Base-by-base conservation (phyloP, 495 filamentous ascomycete species). In the Cairneyella variabilis region DNA sequence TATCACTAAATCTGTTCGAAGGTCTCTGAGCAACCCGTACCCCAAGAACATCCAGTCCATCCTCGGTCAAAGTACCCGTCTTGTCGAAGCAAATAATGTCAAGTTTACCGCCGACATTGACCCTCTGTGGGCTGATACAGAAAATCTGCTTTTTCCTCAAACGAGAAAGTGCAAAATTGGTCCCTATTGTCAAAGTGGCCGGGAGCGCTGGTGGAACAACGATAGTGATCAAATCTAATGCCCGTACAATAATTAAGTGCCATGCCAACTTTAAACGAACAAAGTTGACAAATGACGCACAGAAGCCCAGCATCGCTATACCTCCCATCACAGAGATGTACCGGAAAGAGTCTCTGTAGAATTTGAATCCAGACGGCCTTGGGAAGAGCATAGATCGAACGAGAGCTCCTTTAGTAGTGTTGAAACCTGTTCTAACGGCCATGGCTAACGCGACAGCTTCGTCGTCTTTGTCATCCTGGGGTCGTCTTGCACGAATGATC, bases 341-440 rank as follows among this genome's bases (percentile, higher is more conserved):
- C 21, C 91, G 84, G 64, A 99, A 99, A 3, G 95, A 97, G 64
- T 99, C 95, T 16, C 89, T 79, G 64, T 99, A 97, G 64, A 99
- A 97, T 61, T 93, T 97, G 77, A 99, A 97, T 1, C 90, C 91
- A 20, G 91, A 95, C 0, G 95, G 95, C 62, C 97, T 97, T 0
- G 95, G 95, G 65, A 99, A 97, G 25, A 99, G 83, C 91, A 99
- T 99, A 1, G 95, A 97, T 20, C 95, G 88, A 55, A 99, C 91
- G 10, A 99, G 72, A 28, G 93, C 88, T 26, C 95, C 95, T 65
- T 97, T 99, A 3, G 95, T 97, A 2, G 95, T 97, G 66, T 91
- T 91, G 64, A 99, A 99, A 9, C 95, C 95, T 1, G 91, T 97
- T 57, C 93, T 82, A 12, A 93, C 84, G 21, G 93, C 90, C 68